Base-by-base conservation (phyloP, 768 basidiomycete species). In the Tephrocybe sp. region DNA sequence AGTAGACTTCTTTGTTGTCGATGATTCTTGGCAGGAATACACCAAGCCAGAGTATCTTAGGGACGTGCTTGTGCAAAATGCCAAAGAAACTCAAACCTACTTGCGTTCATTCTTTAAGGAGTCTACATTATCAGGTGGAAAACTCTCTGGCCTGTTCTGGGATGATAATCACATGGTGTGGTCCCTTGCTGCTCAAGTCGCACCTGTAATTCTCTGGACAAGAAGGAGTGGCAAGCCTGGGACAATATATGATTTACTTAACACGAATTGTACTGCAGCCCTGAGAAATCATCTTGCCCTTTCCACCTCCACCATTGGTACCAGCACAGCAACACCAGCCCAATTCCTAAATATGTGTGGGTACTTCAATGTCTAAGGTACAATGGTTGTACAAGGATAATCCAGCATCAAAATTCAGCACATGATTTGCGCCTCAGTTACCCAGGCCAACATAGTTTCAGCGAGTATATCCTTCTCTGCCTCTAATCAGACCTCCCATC, bases 371-470 rank as follows among this genome's bases (percentile, higher is more conserved):
- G 32, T 46, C 20, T 32, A 33, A 36, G 45, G 45, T 2, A 17
- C 45, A 18, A 9, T 34, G 18, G 9, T 21, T 23, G 9, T n/a
- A 7, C 32, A 46, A n/a, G 45, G 45, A 9, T 14, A 2, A n/a
- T 4, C n/a, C 2, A 14, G 20, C 5, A n/a, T 23, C 7, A 30
- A 9, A 10, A 36, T 46, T 24, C 17, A 34, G 3, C 32, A 41
- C 7, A 34, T 50, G 49, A 18, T 50, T 12, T 50, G 49, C 25
- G 49, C 49, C 14, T 9, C 49, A 2, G 21, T 33, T 2, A 44
- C 49, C 5, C 41, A 50, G 20, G 33, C 44, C 42, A 50, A 50
- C 17, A 43, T 50, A 32, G 49, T 50, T 10, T 25, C 40, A 6
- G 25, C 49, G 3, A 50, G 24, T 32, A 46, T 46, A 17, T 12